Base-by-base conservation (phyloP, 1,284 basidiomycete species). In the Trichosporon asahii region DNA sequence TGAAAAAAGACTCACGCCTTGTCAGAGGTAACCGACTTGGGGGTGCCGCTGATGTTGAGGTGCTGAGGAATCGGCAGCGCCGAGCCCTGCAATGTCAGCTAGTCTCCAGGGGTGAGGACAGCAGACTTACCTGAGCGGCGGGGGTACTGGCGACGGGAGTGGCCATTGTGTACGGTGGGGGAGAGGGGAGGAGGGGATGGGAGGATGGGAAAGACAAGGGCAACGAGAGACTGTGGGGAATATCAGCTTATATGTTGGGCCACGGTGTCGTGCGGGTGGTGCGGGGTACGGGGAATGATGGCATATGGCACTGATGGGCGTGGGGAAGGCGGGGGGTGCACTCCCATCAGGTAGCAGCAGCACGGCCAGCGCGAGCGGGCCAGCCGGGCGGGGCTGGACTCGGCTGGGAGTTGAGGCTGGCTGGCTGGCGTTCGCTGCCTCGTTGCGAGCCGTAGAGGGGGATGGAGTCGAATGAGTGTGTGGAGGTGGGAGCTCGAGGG, bases 11-110 rank as follows among this genome's bases (percentile, higher is more conserved):
- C 63, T 66, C 65, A 49, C 65, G 65, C 11, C 46, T 33, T 31
- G 29, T 33, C 46, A 23, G 49, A 53, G 33, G 18, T 35, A 8
- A 35, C 66, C 35, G 53, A 35, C 53, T 31, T 66, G 53, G 57
- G 57, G 27, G 57, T 61, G 57, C 57, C 57, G 57, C 57, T 61
- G 57, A 61, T 61, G 57, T 61, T 61, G 27, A 61, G 57, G 27
- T 61, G 27, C 57, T 61, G 27, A 23, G 57, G 57, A 31, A 61
- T 61, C 57, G 57, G 57, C 14, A 61, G 27, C 27, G 57, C 27
- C 57, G 27, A 31, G 57, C 57, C 57, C 57, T 61, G 15, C 27
- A 1, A 31, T 1, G 57, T 61, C 57, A 61, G 57, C 27, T 14
- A n/a, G 6, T 2, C 8, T 21, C 12, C 49, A 29, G 29, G n/a